Base-by-base conservation (phyloP, 164 flowering plant genomes). In the Magnolia officinalis region DNA sequence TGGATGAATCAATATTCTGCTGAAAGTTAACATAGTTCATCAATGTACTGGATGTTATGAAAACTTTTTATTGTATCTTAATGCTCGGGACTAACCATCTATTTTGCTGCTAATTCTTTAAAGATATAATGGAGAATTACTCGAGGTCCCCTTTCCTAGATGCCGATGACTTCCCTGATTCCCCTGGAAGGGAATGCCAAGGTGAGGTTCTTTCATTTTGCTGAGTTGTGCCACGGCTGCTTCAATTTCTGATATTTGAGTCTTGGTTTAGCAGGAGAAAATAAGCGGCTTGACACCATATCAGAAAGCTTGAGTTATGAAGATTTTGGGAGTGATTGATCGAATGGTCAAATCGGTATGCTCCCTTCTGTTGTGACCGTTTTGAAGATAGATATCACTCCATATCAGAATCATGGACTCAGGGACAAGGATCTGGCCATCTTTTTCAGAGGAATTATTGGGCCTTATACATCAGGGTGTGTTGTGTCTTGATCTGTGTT, bases 101-200 rank as follows among this genome's bases (percentile, higher is more conserved):
- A 45, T 19, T 18, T 2, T 9, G 75, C 69, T 10, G 37, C 71
- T 74, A 19, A 70, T 13, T 50, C 6, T 76, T 71, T 75, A 50
- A 85, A 92, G 97, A 90, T 80, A 90, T 94, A 77, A 77, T 94
- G 80, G 95, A 89, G 75, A 88, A 81, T 80, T 95, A 89, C 75
- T 78, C 91, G 2, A 82, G 96, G 76, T 89, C 93, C 71, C 90
- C 95, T 14, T 93, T 83, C 81, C 81, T 91, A 77, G 89, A 90
- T 79, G 21, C 80, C 50, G 89, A 84, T 67, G 81, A 83, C 74
- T 89, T 91, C 79, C 77, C 90, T 67, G 91, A 88, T 81, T 84
- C 88, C 63, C 86, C 84, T n/a, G 89, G 79, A 50, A 83, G 85
- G 76, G 86, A 86, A 50, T 84, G 84, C 75, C 88, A 87, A 78